These are phyloP conservation scores for Fistulifera pelliculosa DNA, from an alignment of 108 stramenopile species.

Conservation along the genomic window DNA sequence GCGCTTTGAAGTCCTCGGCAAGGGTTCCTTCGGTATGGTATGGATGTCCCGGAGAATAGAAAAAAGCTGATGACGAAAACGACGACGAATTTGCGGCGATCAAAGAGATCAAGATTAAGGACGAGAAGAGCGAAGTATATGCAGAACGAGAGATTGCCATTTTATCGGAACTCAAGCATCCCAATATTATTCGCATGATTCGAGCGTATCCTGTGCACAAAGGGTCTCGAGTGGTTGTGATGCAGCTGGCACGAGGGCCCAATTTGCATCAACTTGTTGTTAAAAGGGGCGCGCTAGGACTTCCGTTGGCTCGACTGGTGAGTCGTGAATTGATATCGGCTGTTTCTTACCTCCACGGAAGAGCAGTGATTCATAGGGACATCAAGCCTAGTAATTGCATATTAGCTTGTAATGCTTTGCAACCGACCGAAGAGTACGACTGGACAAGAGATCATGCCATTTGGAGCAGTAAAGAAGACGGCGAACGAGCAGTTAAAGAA, in stretches of 20 bases:
- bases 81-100: conserved; percentile 71
- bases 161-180: conserved; percentile 61
- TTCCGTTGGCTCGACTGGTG: conserved; percentile 54
- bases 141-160: conserved; percentile 71
- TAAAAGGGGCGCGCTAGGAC: conserved; percentile 69
- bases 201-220: conserved; percentile 42
- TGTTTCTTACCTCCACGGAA: conserved; percentile 74
- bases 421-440: conserved; percentile 43
- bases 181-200: conserved; percentile 67
- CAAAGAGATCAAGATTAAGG: conserved; percentile 62
- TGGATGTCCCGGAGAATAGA: conserved; percentile 58
- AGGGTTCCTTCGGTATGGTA: conserved; percentile 35
- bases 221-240: conserved; percentile 42
- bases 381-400: conserved; percentile 81
- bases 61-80: conserved; percentile 12
- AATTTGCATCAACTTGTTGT: conserved; percentile 56
- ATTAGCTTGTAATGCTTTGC: conserved; percentile 38
- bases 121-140: conserved; percentile 52
- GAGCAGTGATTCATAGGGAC: conserved; percentile 81
- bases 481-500: conserved; percentile 24
- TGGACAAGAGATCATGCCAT: conserved; percentile 44
- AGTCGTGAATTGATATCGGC: conserved; percentile 61
- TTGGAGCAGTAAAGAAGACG: conserved; percentile 62
- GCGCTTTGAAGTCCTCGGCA: conserved; percentile 52
- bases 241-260: conserved; percentile 66